These are phyloP conservation scores for Saccharomyces hybrid DNA, from an alignment of 1,139 yeast genomes.

Conservation along the genomic window DNA sequence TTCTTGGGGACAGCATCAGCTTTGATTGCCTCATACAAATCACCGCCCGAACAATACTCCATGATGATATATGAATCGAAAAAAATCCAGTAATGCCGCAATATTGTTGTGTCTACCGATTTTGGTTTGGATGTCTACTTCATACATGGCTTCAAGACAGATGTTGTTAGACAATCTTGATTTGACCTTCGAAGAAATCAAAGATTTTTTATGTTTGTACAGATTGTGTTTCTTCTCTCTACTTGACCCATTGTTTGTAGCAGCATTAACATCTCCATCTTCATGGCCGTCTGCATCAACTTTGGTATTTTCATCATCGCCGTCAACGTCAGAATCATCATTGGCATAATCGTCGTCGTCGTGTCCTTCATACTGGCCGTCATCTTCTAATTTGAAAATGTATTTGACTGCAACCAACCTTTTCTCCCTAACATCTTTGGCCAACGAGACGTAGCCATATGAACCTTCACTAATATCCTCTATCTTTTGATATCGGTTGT, in stretches of 20 bases:
- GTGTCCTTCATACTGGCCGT: slow-evolving; percentile 3
- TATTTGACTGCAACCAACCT: slow-evolving; percentile 77
- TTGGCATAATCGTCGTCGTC: slow-evolving; percentile 21
- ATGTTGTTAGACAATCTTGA: slow-evolving; percentile 33
- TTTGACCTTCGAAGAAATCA: slow-evolving; percentile 30
- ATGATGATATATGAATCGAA: slow-evolving; percentile 75
- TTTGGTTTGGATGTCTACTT: slow-evolving; percentile 63
- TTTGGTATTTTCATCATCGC: slow-evolving; percentile 4
- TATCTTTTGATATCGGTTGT: slow-evolving; percentile 58
- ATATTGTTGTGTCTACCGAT: slow-evolving; percentile 53
- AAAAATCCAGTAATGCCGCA: slow-evolving; percentile 58
- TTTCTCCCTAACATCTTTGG: slow-evolving; percentile 55
- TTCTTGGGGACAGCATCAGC: slow-evolving; percentile 75
- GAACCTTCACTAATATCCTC: slow-evolving; percentile 87
- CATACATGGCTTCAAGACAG: slow-evolving; percentile 67
- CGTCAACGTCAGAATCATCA: slow-evolving; percentile 9
- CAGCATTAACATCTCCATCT: slow-evolving; percentile 2
- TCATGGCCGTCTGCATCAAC: slow-evolving; percentile 8
- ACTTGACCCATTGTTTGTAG: slow-evolving; percentile 15
- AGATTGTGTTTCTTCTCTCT: slow-evolving; percentile 21
- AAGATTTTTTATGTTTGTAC: slow-evolving; percentile 20
- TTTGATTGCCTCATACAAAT: slow-evolving; percentile 85
- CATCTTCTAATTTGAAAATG: slow-evolving; percentile 40
- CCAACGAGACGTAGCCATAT: slow-evolving; percentile 84
- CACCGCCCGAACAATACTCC: slow-evolving; percentile 89